Evolutionary conservation across 257 asterid species (phyloP).

Genomic region (Lavandula angustifolia): DNA sequence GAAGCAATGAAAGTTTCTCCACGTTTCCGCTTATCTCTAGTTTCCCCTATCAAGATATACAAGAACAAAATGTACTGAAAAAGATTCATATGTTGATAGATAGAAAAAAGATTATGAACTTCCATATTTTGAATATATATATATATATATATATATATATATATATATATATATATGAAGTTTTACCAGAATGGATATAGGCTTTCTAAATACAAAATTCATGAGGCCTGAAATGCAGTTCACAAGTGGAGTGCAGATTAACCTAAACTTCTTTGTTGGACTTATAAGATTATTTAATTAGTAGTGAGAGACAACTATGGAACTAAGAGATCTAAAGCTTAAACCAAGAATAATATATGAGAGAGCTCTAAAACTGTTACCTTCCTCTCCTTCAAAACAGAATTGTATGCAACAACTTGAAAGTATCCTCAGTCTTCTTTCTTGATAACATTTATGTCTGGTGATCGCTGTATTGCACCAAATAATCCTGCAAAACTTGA

Average conservation of each 20-base stretch:
- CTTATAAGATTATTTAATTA: neutral
- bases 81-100: too few species aligned
- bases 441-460: conserved; percentile 71
- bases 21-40: too few species aligned
- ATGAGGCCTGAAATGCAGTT: conserved; percentile 9
- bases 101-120: too few species aligned
- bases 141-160: too few species aligned
- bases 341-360: conserved; percentile 7
- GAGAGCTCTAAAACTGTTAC: conserved; percentile 40
- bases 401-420: conserved; percentile 74
- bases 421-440: conserved; percentile 79
- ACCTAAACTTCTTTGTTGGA: neutral
- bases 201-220: neutral
- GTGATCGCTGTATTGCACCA: too few species aligned
- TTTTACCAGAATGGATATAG: neutral
- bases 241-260: conserved; percentile 3
- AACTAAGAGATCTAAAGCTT: conserved; percentile 15
- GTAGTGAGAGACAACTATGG: neutral
- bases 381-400: conserved; percentile 93
- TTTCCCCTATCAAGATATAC: too few species aligned
- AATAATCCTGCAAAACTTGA: too few species aligned
- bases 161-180: neutral
- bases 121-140: too few species aligned
- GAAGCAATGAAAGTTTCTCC: too few species aligned
- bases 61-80: too few species aligned